Evolutionary conservation across 2,329 filamentous ascomycete genomes (phyloP).

Genomic region (Aphanocladium album): DNA sequence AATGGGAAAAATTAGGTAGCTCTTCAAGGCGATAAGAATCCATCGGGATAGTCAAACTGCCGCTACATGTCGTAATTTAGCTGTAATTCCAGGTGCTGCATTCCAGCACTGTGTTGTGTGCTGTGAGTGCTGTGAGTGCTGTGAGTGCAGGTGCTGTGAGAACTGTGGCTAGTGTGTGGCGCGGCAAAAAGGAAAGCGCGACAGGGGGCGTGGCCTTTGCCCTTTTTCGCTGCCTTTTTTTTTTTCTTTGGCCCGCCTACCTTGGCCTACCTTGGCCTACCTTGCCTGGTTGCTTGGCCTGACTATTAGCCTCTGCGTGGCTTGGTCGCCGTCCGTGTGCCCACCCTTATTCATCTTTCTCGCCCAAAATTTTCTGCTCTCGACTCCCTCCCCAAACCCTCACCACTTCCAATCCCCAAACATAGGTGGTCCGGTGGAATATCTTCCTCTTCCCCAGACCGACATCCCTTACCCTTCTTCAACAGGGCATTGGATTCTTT

Average conservation of each 20-base stretch:
- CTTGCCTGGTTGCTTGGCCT: too few relatives aligned
- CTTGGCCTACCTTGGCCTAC: too few relatives aligned
- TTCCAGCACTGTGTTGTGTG: too few relatives aligned
- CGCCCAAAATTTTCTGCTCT: slow-evolving; percentile 13
- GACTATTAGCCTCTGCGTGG: too few relatives aligned
- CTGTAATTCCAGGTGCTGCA: too few relatives aligned
- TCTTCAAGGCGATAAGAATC: too few relatives aligned
- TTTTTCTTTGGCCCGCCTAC: too few relatives aligned
- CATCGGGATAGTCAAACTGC: too few relatives aligned
- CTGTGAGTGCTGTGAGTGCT: too few relatives aligned
- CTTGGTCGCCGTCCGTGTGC: background rate
- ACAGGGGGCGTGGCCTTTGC: background rate
- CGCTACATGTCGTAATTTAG: too few relatives aligned
- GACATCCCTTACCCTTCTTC: slow-evolving; percentile 12
- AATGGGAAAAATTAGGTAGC: too few relatives aligned
- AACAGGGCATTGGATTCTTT: slow-evolving; percentile 14
- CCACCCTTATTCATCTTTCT: slow-evolving; percentile 7
- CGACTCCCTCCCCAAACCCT: slow-evolving; percentile 9
- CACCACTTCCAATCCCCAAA: slow-evolving; percentile 14
- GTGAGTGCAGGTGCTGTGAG: too few relatives aligned
- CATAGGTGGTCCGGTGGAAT: slow-evolving; percentile 14
- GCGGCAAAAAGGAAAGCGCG: background rate
- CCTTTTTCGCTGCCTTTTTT: background rate
- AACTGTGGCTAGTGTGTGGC: background rate
- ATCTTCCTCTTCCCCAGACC: slow-evolving; percentile 8